These are phyloP conservation scores for Vigna angularis DNA, from an alignment of 306 rosid species.

Conservation along the genomic window DNA sequence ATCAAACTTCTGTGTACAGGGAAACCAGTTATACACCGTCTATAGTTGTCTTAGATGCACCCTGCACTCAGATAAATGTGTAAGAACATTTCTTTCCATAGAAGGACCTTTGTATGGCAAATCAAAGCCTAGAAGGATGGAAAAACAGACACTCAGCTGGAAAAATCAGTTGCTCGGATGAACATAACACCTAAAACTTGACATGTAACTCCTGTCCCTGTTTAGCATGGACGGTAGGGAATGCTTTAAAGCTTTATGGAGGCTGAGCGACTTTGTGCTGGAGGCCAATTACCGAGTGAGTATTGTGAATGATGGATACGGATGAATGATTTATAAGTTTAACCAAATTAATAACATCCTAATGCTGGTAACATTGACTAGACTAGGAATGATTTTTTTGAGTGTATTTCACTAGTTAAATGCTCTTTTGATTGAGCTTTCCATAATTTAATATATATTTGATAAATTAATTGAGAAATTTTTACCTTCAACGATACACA, in stretches of 20 bases:
- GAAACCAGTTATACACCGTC: background rate
- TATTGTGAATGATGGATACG: background rate
- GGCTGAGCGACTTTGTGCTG: background rate
- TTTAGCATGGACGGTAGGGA: conserved; percentile 1
- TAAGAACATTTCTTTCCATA: background rate
- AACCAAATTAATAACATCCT: background rate
- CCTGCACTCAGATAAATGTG: background rate
- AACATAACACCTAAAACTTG: background rate
- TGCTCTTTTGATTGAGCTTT: background rate
- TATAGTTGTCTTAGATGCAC: background rate
- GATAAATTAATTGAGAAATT: background rate
- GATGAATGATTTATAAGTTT: background rate
- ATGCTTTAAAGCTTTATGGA: background rate
- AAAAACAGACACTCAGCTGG: background rate
- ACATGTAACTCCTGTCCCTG: background rate
- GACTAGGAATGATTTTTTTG: background rate
- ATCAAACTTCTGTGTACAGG: background rate
- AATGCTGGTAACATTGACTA: background rate
- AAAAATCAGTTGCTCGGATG: background rate
- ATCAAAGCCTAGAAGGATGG: conserved; percentile 1
- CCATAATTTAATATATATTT: background rate
- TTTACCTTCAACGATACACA: conserved; percentile 7
- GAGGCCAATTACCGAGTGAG: background rate
- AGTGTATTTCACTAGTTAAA: background rate
- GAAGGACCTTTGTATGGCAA: conserved; percentile 5